Evolutionary conservation across 805 yeast species (phyloP).

Genomic region (Ogataea trehalophila): DNA sequence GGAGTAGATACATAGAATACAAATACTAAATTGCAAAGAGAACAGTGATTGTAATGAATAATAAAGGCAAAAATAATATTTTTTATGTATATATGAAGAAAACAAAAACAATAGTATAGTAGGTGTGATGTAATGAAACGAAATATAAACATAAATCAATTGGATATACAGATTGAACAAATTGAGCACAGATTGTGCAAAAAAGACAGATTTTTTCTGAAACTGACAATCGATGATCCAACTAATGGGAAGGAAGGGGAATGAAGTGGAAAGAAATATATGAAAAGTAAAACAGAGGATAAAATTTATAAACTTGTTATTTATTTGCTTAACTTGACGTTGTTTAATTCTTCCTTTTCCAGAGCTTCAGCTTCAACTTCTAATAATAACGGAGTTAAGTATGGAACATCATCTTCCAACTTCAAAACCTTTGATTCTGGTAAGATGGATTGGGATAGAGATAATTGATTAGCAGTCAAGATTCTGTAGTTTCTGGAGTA

Average conservation of each 20-base stretch:
- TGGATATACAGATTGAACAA: neutral
- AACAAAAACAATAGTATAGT: too few species aligned
- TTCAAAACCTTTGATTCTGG: constrained; percentile 75
- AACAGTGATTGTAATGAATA: too few species aligned
- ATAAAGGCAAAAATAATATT: too few species aligned
- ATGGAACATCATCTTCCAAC: constrained; percentile 76
- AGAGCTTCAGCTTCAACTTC: constrained; percentile 91
- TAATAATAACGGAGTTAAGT: constrained; percentile 81
- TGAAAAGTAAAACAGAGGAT: neutral
- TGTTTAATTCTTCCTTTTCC: constrained; percentile 87
- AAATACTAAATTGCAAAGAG: too few species aligned
- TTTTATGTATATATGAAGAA: too few species aligned
- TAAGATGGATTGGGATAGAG: constrained; percentile 77
- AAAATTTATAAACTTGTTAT: neutral
- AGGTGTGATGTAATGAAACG: neutral
- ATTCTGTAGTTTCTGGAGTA: constrained; percentile 93
- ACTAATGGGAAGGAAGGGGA: too few species aligned
- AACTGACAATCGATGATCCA: too few species aligned
- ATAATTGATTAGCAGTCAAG: constrained; percentile 85
- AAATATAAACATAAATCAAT: neutral
- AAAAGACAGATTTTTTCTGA: too few species aligned
- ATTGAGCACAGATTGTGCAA: too few species aligned
- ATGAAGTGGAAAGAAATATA: neutral
- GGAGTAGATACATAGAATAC: neutral
- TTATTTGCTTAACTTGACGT: constrained; percentile 36